Evolutionary conservation across 2,329 filamentous ascomycete genomes (phyloP), one percentile per base, ranked within the genome.

Genomic region (Myrmaecium sp.): DNA sequence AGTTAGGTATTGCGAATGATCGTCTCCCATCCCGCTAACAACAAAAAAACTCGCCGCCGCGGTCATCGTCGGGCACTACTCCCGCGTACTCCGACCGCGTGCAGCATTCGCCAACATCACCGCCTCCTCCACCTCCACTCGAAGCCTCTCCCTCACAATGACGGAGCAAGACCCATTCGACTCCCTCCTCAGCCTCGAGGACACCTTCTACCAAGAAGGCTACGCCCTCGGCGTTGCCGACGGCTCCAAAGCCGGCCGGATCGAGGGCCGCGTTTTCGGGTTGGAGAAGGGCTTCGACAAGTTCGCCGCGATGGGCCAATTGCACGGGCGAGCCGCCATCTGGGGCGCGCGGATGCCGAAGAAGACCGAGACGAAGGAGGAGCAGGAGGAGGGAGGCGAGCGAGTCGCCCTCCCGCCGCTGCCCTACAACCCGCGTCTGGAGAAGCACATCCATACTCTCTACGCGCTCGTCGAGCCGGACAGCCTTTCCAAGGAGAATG

Each of bases 271-370:
- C 27, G 69, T 82, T 12, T 82, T 95, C 46, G 89, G 86, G 1
- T 69, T 95, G 21, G 78, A 91, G 47, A 89, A 84, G 36, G 86
- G 84, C 0, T 95, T 89, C 41, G 81, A 93, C 41, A 95, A 93
- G 54, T 94, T 91, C 44, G 47, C 78, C 21, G 74, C 82, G 34
- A 68, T 82, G 49, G 86, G 86, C 3, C 64, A 66, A 31, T 54
- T 95, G 17, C 75, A 86, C 40, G 80, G 82, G 23, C 74, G 72
- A 42, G 72, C 81, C 9, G 55, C 78, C 14, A 62, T 95, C n/a
- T 95, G 86, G 84, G 72, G 74, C 8, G 77, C 79, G 33, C 64
- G 83, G 28, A 52, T 83, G 7, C 58, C 60, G 21, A 27, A 18
- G n/a, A 5, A 17, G 22, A 16, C 15, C 4, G 12, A 22, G 7